Percentiles rank a stretch among this genome's conserved stretches.
Evolutionary conservation across 257 asterid species (phyloP).

Genomic region (Ballota nigra): DNA sequence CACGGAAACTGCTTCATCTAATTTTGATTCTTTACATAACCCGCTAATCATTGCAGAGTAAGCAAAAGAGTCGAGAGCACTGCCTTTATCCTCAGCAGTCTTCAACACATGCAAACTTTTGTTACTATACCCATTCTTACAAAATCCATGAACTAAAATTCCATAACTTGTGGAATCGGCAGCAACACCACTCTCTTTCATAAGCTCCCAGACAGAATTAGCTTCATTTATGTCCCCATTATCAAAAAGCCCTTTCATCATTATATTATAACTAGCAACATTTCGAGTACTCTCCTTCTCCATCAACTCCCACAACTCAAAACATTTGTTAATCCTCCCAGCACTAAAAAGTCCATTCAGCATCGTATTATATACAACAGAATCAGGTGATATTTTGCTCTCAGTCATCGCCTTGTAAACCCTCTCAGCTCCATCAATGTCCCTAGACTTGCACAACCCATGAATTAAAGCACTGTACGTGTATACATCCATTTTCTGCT

Average conservation of each 20-base stretch:
- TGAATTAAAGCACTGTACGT: constrained; percentile 71
- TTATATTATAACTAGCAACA: constrained; percentile 77
- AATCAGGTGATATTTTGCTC: constrained; percentile 54
- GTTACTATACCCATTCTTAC: constrained; percentile 60
- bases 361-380: constrained; percentile 66
- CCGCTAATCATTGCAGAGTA: constrained; percentile 73
- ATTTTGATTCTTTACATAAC: constrained; percentile 60
- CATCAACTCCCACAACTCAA: constrained; percentile 82
- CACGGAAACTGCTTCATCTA: constrained; percentile 64
- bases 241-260: constrained; percentile 64
- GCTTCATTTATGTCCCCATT: constrained; percentile 53
- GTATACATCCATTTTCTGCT: constrained; percentile 61
- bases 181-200: constrained; percentile 48
- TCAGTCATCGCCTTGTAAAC: constrained; percentile 59
- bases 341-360: constrained; percentile 60
- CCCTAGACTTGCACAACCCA: constrained; percentile 71
- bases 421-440: constrained; percentile 65
- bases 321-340: constrained; percentile 43
- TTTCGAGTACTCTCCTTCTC: constrained; percentile 57
- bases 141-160: constrained; percentile 69
- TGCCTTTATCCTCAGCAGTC: constrained; percentile 50
- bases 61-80: constrained; percentile 49
- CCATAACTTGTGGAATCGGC: constrained; percentile 67
- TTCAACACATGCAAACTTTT: constrained; percentile 55
- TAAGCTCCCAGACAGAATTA: constrained; percentile 52